Evolutionary conservation across 2,329 filamentous ascomycete species (phyloP), one percentile per base, ranked within the genome.

Genomic region (Parastagonospora nodorum): DNA sequence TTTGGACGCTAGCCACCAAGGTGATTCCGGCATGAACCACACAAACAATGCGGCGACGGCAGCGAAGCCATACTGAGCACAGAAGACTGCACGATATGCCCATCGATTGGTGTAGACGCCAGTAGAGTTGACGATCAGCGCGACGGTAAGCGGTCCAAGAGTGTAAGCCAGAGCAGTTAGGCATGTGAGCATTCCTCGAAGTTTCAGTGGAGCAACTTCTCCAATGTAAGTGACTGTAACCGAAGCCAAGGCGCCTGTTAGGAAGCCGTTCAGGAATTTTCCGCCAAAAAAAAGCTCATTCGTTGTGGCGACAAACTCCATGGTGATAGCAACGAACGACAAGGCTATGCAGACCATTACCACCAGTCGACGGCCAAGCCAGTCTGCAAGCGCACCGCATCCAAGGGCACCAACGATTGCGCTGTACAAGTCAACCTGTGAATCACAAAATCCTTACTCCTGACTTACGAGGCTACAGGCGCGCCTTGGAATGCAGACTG

Each of bases 1-100:
- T 57, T 80, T 82, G 33, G 86, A 83, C 36, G 89, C 84, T 16
- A 89, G 79, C 86, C 87, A 89, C 85, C 85, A 88, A 1, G 86
- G 86, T 9, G 82, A 59, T 43, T 68, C 66, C 3, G 63, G 66
- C 63, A 68, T 66, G 42, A 66, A 67, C 38, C 49, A 57, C 1
- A 66, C 52, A 2, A 63, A 46, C 7, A 58, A 38, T 4, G 57
- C 43, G 2, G 70, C 71, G 5, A 76, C 60, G 7, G 48, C 68
- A 4, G 74, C 73, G 29, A 77, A 75, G 0, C 75, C 76, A 58
- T 74, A 78, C 19, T 78, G 75, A 0, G 75, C 71, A 12, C 63
- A 68, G 35, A 78, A 75, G 0, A 78, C 57, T 1, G 75, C 66
- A 19, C 75, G 72, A 61, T 77, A 78, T 1, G 77, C 72, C 77